A percentile compares a stretch with the other conserved stretches of the same genome.
Evolutionary conservation across 2,329 filamentous ascomycete genomes (phyloP).

Genomic region (Cryphonectria parasitica): DNA sequence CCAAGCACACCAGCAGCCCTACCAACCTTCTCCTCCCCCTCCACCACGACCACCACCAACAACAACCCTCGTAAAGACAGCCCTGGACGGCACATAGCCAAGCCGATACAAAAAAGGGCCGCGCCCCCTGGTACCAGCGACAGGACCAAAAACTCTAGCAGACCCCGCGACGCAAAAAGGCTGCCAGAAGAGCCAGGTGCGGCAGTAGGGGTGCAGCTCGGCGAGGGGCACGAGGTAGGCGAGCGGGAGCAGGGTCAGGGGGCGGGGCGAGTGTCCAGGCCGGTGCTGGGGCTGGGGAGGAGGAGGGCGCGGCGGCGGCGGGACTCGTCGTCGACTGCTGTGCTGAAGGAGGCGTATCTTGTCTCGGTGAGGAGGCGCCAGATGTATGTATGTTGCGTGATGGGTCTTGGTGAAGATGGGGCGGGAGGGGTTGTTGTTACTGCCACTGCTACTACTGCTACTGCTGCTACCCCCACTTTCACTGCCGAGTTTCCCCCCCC

Average conservation of each 20-base stretch:
- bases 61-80: not conserved
- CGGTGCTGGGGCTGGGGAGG: too few species aligned
- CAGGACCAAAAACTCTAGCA: constrained; percentile 16
- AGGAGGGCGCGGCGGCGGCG: not conserved
- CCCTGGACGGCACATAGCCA: constrained; percentile 11
- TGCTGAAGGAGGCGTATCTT: constrained; percentile 22
- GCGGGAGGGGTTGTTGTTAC: too few species aligned
- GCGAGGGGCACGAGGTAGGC: constrained; percentile 5
- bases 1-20: constrained; percentile 17
- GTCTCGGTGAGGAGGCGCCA: constrained; percentile 15
- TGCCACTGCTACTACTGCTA: too few species aligned
- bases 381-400: not conserved
- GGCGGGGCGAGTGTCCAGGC: not conserved
- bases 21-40: not conserved
- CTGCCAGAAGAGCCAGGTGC: constrained; percentile 11
- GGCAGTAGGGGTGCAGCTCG: constrained; percentile 14
- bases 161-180: constrained; percentile 7
- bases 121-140: constrained; percentile 20
- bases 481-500: too few species aligned
- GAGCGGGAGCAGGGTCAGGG: constrained; percentile 5
- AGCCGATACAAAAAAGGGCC: constrained; percentile 12
- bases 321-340: constrained; percentile 19
- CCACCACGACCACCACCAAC: not conserved
- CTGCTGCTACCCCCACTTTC: too few species aligned
- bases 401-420: not conserved